phyloP scores from a whole-genome alignment of 169 alveolate genomes.

The Plasmodium falciparum region DNA sequence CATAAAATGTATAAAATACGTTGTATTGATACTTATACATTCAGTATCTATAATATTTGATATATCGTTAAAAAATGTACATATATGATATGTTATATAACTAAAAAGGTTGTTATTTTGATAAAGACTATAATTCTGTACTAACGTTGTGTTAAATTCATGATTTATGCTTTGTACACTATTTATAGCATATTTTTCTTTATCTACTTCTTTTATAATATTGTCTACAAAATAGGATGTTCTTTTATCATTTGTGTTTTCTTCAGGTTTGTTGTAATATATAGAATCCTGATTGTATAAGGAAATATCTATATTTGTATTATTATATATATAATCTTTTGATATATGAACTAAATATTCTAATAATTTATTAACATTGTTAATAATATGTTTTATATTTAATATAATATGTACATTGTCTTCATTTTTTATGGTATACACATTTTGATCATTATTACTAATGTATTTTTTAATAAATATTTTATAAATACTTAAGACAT shows the following conservation, averaged over 20 bases:
- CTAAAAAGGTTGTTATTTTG: slow-evolving; percentile 16
- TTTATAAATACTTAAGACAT: slow-evolving; percentile 20
- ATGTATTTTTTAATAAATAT: slow-evolving; percentile 1
- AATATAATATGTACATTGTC: slow-evolving; percentile 30
- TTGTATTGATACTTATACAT: slow-evolving; percentile 30
- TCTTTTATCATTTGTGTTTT: not conserved
- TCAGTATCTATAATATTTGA: slow-evolving; percentile 32
- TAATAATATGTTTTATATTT: slow-evolving; percentile 37
- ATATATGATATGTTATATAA: slow-evolving; percentile 26
- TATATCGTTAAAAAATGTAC: slow-evolving; percentile 34
- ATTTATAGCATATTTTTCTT: not conserved
- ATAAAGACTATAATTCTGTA: not conserved
- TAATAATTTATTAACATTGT: slow-evolving; percentile 27
- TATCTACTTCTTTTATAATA: slow-evolving; percentile 1
- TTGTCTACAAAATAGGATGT: slow-evolving; percentile 5
- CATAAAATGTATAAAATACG: slow-evolving; percentile 25
- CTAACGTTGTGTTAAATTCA: not conserved
- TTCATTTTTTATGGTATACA: slow-evolving; percentile 11
- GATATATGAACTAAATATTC: slow-evolving; percentile 12
- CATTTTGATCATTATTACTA: slow-evolving; percentile 23
- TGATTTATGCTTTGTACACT: not conserved
- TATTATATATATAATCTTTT: slow-evolving; percentile 21
- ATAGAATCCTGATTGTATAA: slow-evolving; percentile 6
- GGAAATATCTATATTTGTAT: slow-evolving; percentile 13
- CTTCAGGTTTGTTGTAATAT: slow-evolving; percentile 1